Evolutionary conservation across 2,329 filamentous ascomycete genomes (phyloP).

Genomic region (Alternaria sp.): DNA sequence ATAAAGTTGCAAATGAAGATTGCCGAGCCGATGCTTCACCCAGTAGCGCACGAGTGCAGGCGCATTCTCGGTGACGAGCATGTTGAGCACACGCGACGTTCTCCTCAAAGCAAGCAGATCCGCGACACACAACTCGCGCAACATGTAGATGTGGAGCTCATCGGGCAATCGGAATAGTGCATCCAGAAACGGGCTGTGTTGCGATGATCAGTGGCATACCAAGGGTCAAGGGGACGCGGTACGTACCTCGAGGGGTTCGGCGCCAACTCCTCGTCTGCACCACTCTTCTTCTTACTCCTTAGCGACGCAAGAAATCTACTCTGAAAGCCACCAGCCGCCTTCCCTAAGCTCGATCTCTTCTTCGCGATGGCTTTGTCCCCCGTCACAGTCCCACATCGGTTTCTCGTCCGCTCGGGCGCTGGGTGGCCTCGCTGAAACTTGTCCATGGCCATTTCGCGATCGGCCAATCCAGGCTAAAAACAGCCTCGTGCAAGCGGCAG

Average conservation of each 20-base stretch:
- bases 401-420: conserved; percentile 30
- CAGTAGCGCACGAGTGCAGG: conserved; percentile 49
- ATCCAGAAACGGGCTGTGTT: conserved; percentile 41
- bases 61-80: conserved; percentile 44
- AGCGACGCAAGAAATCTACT: conserved; percentile 46
- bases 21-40: conserved; percentile 45
- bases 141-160: conserved; percentile 48
- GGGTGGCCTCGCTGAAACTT: conserved; percentile 36
- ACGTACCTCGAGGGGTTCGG: conserved; percentile 38
- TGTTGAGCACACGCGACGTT: conserved; percentile 44
- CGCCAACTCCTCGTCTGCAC: conserved; percentile 28
- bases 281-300: conserved; percentile 38
- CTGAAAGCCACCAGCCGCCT: conserved; percentile 46
- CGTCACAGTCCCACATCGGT: conserved; percentile 24
- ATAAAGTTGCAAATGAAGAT: conserved; percentile 47
- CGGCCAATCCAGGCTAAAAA: conserved; percentile 17
- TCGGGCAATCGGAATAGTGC: conserved; percentile 46
- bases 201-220: conserved; percentile 13
- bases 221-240: conserved; percentile 1
- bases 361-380: conserved; percentile 31
- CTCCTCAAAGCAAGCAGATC: conserved; percentile 46
- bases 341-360: conserved; percentile 45
- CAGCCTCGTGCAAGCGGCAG: conserved; percentile 14
- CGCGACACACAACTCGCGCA: conserved; percentile 46
- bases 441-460: conserved; percentile 29